phyloP scores from a whole-genome alignment of 441 rosid species.

The Dalechampia spathulata region DNA sequence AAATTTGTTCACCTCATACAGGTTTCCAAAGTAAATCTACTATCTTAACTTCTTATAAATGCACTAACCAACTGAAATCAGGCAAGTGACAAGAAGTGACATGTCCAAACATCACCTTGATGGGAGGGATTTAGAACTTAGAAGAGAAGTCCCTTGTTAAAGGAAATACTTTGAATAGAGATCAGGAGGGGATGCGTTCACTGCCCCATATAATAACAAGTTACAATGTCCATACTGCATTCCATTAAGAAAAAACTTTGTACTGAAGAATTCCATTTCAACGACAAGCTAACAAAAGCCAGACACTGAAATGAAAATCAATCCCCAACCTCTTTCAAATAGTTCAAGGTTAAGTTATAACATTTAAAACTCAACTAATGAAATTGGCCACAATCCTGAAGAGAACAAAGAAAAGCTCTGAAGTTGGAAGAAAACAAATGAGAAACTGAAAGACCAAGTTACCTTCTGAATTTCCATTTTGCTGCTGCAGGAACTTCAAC shows the following conservation, averaged over 20 bases:
- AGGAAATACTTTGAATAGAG: neutral
- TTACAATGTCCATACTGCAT: neutral
- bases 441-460: neutral
- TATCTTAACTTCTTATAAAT: neutral
- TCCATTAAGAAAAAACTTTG: neutral
- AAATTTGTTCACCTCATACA: neutral
- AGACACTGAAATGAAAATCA: neutral
- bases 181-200: neutral
- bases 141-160: neutral
- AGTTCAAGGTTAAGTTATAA: neutral
- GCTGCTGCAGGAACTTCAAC: constrained; percentile 98
- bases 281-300: neutral
- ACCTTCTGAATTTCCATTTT: constrained; percentile 95
- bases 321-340: neutral
- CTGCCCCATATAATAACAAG: neutral
- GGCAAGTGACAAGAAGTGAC: neutral
- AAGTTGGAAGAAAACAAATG: neutral
- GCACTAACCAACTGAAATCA: neutral
- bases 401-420: neutral
- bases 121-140: neutral
- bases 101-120: neutral
- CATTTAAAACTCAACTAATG: neutral
- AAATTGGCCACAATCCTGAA: neutral
- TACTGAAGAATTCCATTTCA: neutral
- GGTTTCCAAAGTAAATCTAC: neutral